These are phyloP conservation scores for Bretziella fagacearum DNA, from an alignment of 2,329 filamentous ascomycete genomes.

Conservation along the genomic window DNA sequence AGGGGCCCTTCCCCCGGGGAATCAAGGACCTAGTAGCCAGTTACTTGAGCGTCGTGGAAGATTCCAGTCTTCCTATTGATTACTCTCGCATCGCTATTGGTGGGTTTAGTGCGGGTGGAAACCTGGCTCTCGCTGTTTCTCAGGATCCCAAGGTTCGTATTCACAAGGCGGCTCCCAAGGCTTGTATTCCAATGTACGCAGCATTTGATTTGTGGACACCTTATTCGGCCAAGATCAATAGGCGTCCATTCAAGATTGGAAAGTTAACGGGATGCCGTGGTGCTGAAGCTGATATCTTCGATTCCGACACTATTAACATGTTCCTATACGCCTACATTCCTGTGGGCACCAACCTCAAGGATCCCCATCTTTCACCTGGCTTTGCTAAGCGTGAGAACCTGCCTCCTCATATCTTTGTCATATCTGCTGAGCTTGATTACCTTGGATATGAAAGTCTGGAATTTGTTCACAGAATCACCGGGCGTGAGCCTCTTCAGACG, in stretches of 20 bases:
- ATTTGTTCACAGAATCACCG: slow-evolving; percentile 17
- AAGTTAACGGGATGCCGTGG: slow-evolving; percentile 16
- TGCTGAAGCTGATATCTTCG: slow-evolving; percentile 13
- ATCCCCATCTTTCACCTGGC: slow-evolving; percentile 22
- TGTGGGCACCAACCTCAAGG: slow-evolving; percentile 19
- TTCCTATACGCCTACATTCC: slow-evolving; percentile 23
- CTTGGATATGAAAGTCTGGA: slow-evolving; percentile 17
- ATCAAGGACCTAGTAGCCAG: slow-evolving; percentile 31
- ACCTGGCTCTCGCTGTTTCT: slow-evolving; percentile 27
- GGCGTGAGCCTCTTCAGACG: slow-evolving; percentile 7
- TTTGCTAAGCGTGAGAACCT: slow-evolving; percentile 21
- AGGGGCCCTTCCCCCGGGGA: slow-evolving; percentile 27
- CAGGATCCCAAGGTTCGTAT: slow-evolving; percentile 24
- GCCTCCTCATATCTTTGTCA: slow-evolving; percentile 23
- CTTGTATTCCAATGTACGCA: slow-evolving; percentile 28
- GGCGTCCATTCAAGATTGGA: slow-evolving; percentile 19
- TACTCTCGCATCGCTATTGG: slow-evolving; percentile 24
- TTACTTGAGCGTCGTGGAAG: slow-evolving; percentile 25
- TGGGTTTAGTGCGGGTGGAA: slow-evolving; percentile 36
- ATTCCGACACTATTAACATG: slow-evolving; percentile 17
- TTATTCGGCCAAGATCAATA: slow-evolving; percentile 17
- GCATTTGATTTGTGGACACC: slow-evolving; percentile 22
- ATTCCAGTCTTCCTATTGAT: slow-evolving; percentile 31
- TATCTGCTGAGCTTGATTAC: slow-evolving; percentile 25
- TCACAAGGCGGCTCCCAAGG: slow-evolving; percentile 18